Evolutionary conservation across 495 filamentous ascomycete genomes (phyloP), one percentile per base, ranked within the genome.

Genomic region (Wilcoxina mikolae): DNA sequence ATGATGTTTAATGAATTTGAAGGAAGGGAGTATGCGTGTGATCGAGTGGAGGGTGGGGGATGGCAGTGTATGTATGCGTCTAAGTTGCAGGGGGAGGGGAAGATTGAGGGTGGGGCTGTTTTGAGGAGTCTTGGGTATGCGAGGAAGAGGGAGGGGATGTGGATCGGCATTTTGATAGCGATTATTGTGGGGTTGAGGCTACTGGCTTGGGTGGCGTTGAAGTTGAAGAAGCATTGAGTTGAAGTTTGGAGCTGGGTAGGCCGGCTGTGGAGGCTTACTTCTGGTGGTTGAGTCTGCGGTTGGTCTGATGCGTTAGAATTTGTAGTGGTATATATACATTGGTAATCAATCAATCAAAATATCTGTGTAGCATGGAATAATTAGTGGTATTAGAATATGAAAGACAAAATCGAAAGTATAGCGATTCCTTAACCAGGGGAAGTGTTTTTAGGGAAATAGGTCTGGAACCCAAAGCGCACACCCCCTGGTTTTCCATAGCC

Each of bases 1-100:
- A 88, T 91, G 85, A 86, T 91, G 84, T 77, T 89, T 20, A 90
- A 89, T 63, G 84, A 91, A 68, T 88, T 91, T 62, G 68, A 65
- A 0, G 33, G 77, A 12, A 67, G 84, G 1, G 73, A 58, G 9
- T 91, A 83, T 62, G 64, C 63, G 18, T 90, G 85, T 57, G 68
- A 56, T 3, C 53, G 44, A 3, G 12, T 23, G 15, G 33, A 35
- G 7, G 73, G 69, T 0, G 35, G 52, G 1, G 68, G 50, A 0
- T 87, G 80, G 59, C 67, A 76, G 17, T 90, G 85, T 68, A 82
- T 83, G 78, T 90, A 82, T 64, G 61, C 71, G 29, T 80, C 74
- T 0, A 73, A 77, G 41, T 60, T 87, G 43, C 77, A 75, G 10
- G 67, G 69, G 4, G 70, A 83, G 64, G 86, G 85, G 56, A 64